A percentile compares a stretch with the other conserved stretches of the same genome.
These are phyloP conservation scores for Penicillium daleae DNA, from an alignment of 495 filamentous ascomycete species.

Conservation along the genomic window DNA sequence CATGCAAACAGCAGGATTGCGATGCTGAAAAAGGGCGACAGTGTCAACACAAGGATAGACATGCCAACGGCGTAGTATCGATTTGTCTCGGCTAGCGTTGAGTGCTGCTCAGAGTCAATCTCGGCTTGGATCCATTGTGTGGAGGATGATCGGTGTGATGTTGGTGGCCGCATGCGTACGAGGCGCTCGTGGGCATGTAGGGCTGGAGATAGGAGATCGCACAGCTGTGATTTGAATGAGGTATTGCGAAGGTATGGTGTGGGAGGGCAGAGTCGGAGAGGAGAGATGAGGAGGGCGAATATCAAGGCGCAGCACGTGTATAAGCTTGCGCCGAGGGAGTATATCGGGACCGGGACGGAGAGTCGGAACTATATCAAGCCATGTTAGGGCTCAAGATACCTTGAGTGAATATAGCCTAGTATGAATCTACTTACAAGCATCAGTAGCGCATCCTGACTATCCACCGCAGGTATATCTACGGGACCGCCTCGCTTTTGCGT, in stretches of 20 bases:
- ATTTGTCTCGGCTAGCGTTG: conserved; percentile 19
- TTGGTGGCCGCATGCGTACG: conserved; percentile 34
- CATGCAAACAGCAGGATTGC: conserved; percentile 59
- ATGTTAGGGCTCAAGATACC: not conserved
- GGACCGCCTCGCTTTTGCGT: conserved; percentile 35
- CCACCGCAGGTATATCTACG: conserved; percentile 29
- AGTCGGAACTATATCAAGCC: conserved; percentile 47
- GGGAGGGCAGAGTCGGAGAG: conserved; percentile 48
- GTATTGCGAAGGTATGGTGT: conserved; percentile 42
- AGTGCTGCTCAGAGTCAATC: conserved; percentile 26
- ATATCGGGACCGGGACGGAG: conserved; percentile 51
- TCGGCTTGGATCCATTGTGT: conserved; percentile 40
- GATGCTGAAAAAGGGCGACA: conserved; percentile 59
- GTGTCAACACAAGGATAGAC: conserved; percentile 52
- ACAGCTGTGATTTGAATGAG: conserved; percentile 42
- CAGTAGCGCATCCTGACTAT: conserved; percentile 42
- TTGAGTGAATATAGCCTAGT: not conserved
- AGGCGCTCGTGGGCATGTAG: conserved; percentile 49
- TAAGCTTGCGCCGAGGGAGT: conserved; percentile 43
- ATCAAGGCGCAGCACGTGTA: conserved; percentile 51
- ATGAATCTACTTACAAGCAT: conserved; percentile 39
- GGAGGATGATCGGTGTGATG: conserved; percentile 36
- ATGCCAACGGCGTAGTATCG: conserved; percentile 41
- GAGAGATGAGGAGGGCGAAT: conserved; percentile 46
- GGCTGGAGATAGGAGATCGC: conserved; percentile 46